Conservation (phyloP, 1,284 basidiomycete species). For the Exobasidium cylindrosporum region DNA sequence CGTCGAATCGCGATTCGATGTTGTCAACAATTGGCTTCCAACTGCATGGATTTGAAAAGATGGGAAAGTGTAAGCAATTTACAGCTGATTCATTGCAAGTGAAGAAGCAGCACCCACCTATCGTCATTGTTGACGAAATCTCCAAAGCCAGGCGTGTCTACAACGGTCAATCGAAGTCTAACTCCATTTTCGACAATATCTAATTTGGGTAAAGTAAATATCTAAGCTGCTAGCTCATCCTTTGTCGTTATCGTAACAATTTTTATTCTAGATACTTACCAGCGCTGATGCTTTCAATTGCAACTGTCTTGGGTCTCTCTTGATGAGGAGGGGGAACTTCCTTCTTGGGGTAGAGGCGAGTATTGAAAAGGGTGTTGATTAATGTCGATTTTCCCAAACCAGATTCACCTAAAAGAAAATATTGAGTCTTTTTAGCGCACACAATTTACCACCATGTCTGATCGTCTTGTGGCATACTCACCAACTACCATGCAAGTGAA, state of each 20-base stretch:
- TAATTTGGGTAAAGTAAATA: conserved; percentile 10
- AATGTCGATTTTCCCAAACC: conserved; percentile 55
- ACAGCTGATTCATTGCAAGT: background rate
- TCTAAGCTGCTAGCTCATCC: too few relatives aligned
- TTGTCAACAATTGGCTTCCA: conserved; percentile 55
- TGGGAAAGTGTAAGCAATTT: background rate
- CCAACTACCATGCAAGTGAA: conserved; percentile 54
- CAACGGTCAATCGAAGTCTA: conserved; percentile 51
- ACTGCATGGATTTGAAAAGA: conserved; percentile 18
- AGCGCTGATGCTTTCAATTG: conserved; percentile 54
- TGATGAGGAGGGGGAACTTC: conserved; percentile 45
- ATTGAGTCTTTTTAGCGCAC: background rate
- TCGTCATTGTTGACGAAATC: conserved; percentile 55
- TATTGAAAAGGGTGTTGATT: conserved; percentile 55
- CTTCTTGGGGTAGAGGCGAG: conserved; percentile 51
- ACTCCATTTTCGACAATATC: conserved; percentile 55
- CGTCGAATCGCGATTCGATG: conserved; percentile 53
- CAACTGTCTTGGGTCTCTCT: conserved; percentile 51
- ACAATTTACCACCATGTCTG: background rate
- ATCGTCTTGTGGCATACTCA: conserved; percentile 15
- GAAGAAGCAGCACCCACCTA: conserved; percentile 14
- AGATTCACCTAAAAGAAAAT: conserved; percentile 38
- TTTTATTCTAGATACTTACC: conserved; percentile 21
- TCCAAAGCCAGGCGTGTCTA: conserved; percentile 54
- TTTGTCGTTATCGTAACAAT: background rate